Base-by-base conservation (phyloP, 352 stramenopile species). In the Phytopythium montanum region DNA sequence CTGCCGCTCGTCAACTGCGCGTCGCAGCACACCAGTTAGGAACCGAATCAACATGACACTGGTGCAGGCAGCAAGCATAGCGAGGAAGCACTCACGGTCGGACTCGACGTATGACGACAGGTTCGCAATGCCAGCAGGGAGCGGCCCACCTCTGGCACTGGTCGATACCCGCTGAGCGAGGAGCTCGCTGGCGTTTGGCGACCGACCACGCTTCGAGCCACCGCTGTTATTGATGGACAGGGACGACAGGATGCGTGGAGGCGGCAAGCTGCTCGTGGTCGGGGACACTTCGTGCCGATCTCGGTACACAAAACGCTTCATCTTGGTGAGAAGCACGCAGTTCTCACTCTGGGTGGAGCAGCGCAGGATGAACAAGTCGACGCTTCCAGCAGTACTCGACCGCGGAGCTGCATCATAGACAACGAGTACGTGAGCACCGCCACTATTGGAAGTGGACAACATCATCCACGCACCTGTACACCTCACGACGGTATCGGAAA, bases 1-100 rank as follows among this genome's bases (percentile, higher is more conserved):
- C 62, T 95, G 86, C 3, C 86, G 78, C 42, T 95, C 83, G 48
- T 95, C 80, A 65, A 93, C 86, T 95, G 67, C n/a, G 69, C n/a
- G 61, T 12, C 16, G 51, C 31, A 64, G n/a, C 38, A 25, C 38
- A 42, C 28, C 14, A 48, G 52, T 31, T 12, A 44, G 19, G 57
- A 59, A 41, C 14, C 4, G 50, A 55, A 54, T 25, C 6, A 33
- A 31, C 19, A 14, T 12, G 33, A 19, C 25, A 49, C 3, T 18
- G 38, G 21, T n/a, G 26, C 51, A 9, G 23, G 64, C 16, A 1
- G 33, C 58, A 28, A 21, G 33, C 58, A 28, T n/a, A 23, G 42
- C 21, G 18, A 31, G 44, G 16, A 18, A 52, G 7, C 6, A 75
- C 66, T 60, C 77, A 92, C 81, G 71, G 61, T 81, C 79, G 0